A percentile compares a stretch with the other conserved stretches of the same genome.
Conservation (phyloP, 441 rosid genomes). For the Brassica balearica region DNA sequence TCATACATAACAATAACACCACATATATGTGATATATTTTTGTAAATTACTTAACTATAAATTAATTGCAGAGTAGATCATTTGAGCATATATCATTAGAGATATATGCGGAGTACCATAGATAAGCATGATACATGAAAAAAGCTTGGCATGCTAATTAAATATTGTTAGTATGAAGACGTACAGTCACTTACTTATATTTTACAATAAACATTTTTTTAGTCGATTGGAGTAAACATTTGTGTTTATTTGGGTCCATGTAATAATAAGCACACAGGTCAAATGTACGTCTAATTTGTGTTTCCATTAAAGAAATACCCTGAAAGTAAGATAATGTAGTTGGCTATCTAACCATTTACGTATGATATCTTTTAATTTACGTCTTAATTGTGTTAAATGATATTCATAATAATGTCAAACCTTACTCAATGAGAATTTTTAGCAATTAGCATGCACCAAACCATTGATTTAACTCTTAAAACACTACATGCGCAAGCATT, state of each 20-base stretch:
- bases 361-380: not conserved
- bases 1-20: no score
- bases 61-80: no score
- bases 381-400: constrained; percentile 5
- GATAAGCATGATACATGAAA: no score
- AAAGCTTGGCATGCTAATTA: no score
- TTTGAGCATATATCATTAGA: no score
- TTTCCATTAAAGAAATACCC: not conserved
- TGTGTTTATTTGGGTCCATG: not conserved
- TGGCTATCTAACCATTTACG: not conserved
- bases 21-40: no score
- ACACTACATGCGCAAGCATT: constrained; percentile 33
- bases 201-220: no score
- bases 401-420: constrained; percentile 15
- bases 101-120: no score
- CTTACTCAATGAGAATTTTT: constrained; percentile 6
- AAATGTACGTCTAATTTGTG: not conserved
- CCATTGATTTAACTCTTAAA: constrained; percentile 14
- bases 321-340: not conserved
- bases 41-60: no score
- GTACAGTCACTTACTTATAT: no score
- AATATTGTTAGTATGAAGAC: no score
- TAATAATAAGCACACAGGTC: not conserved
- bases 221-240: not conserved
- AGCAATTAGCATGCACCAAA: constrained; percentile 30